Base-by-base conservation (phyloP, 306 rosid species). In the Lathyrus sativus region DNA sequence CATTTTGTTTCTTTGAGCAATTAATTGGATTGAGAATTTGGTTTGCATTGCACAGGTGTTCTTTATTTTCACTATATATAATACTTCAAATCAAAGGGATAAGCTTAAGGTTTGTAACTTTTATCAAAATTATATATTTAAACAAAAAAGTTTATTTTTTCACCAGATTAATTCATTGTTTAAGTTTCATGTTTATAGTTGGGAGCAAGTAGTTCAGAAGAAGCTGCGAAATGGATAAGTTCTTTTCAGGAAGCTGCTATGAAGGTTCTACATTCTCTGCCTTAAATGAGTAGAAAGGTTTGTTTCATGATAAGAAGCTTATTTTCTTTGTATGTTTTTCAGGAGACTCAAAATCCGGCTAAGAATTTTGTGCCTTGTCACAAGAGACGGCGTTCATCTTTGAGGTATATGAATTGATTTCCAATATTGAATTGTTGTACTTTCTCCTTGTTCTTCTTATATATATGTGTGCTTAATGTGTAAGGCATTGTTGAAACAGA, bases 191-290 rank as follows among this genome's bases (percentile, higher is more conserved):
- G 74, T 64, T 67, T 63, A 50, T 65, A 92, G 98, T 62, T 89
- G 73, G 96, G 98, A 65, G 96, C 96, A 67, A 83, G 84, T 78
- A 89, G 96, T 70, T 73, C 98, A 55, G 96, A 92, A 86, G 98
- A 92, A 72, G 92, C 92, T 37, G 98, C 95, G 56, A 83, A 70
- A 75, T 92, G 98, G 96, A 92, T 87, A 39, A 89, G 72, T 46
- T 86, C 92, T 3, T 79, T 89, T 57, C 87, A 89, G 60, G 92
- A 80, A 18, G 80, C 92, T 54, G 90, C 92, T 28, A 15, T 84
- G 75, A 87, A 85, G 98, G 98, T 89, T 85, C 63, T 33, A 12
- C 43, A 48, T 0, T 65, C 43, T 65, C 44, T 26, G 50, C 72
- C 74, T 51, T 48, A 42, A 65, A 42, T 22, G 45, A 60, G 58